Evolutionary conservation across 306 rosid species (phyloP).

Genomic region (Psophocarpus tetragonolobus): DNA sequence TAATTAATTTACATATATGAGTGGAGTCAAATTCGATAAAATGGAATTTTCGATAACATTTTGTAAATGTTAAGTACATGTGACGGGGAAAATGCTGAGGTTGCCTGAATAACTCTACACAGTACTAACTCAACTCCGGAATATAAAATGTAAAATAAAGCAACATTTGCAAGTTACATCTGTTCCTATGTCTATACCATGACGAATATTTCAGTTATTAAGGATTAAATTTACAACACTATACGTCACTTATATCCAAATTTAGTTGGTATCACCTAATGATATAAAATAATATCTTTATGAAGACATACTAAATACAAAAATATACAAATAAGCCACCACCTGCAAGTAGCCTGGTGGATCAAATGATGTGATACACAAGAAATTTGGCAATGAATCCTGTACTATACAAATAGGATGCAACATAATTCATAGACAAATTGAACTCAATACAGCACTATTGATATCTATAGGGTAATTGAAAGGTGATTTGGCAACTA

Average conservation of each 20-base stretch:
- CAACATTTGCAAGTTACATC: neutral
- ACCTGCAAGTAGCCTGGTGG: constrained; percentile 20
- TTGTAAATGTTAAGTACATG: neutral
- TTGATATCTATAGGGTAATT: constrained; percentile 51
- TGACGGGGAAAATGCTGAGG: neutral
- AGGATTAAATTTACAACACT: constrained; percentile 25
- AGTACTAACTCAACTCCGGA: neutral
- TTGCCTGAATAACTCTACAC: neutral
- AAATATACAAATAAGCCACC: constrained; percentile 33
- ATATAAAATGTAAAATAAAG: neutral
- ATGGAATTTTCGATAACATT: neutral
- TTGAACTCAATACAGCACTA: constrained; percentile 65
- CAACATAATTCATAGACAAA: constrained; percentile 51
- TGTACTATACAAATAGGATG: constrained; percentile 28
- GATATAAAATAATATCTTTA: neutral
- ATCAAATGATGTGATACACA: constrained; percentile 34
- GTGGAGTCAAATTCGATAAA: neutral
- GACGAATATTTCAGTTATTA: constrained; percentile 25
- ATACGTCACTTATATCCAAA: neutral
- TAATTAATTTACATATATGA: too few relatives aligned
- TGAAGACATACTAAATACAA: constrained; percentile 28
- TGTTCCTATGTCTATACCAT: constrained; percentile 15
- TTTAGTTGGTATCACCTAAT: constrained; percentile 16
- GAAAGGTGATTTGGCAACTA: constrained; percentile 68
- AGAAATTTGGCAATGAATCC: constrained; percentile 25